phyloP scores from a whole-genome alignment of 306 rosid genomes.

The Inga oerstediana region DNA sequence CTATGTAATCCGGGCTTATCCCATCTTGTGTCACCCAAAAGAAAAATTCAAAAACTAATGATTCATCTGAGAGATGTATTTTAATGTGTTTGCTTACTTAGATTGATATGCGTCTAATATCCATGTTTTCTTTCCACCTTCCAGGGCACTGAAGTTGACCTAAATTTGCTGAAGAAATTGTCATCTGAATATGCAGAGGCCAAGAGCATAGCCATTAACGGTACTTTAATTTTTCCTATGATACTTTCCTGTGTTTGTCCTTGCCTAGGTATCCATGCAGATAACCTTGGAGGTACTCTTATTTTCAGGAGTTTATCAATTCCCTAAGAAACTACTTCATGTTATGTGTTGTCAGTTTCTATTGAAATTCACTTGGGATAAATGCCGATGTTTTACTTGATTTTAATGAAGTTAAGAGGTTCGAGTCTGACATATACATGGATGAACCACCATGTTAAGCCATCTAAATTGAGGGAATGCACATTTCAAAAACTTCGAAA shows the following conservation, averaged over 20 bases:
- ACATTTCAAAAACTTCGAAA: not conserved
- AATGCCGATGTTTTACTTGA: slow-evolving; percentile 19
- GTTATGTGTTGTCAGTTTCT: slow-evolving; percentile 6
- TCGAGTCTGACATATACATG: not conserved
- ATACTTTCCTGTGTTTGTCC: not conserved
- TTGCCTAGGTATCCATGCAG: not conserved
- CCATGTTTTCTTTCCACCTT: slow-evolving; percentile 11
- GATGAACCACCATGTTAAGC: not conserved
- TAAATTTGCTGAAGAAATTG: slow-evolving; percentile 56
- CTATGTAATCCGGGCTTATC: not conserved
- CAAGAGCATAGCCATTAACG: slow-evolving; percentile 64
- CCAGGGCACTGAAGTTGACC: slow-evolving; percentile 68
- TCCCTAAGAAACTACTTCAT: slow-evolving; percentile 20
- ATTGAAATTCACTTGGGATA: not conserved
- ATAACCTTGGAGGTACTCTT: slow-evolving; percentile 6
- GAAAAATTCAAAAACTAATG: not conserved
- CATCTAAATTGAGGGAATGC: not conserved
- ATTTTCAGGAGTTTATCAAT: not conserved
- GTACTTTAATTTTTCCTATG: slow-evolving; percentile 36
- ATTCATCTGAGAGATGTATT: not conserved
- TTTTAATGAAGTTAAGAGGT: not conserved
- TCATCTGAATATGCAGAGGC: slow-evolving; percentile 74
- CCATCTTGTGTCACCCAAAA: not conserved
- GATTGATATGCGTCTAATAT: slow-evolving; percentile 18
- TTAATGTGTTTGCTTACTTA: not conserved